Percentiles rank a stretch among this genome's conserved stretches.
Evolutionary conservation across 192 early-diverging fungal genomes (phyloP).

Genomic region (Coemansia erecta): DNA sequence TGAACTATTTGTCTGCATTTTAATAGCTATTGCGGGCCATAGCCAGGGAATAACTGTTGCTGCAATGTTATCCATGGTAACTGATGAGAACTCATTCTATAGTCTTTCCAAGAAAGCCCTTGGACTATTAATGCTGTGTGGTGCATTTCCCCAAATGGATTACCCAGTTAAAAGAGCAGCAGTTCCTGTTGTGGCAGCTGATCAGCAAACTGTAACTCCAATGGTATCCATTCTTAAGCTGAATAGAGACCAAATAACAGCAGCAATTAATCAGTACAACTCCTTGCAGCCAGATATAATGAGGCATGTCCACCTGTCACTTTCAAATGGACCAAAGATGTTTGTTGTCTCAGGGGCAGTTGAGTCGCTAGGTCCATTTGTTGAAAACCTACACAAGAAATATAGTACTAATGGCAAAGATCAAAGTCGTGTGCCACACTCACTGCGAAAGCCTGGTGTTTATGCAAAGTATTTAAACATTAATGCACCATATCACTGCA

Average conservation of each 20-base stretch:
- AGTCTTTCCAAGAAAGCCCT: constrained; percentile 75
- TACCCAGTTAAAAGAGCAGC: constrained; percentile 73
- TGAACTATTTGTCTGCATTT: background rate
- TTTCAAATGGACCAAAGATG: constrained; percentile 78
- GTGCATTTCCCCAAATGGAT: constrained; percentile 76
- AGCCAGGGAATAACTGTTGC: constrained; percentile 89
- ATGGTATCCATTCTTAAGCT: constrained; percentile 85
- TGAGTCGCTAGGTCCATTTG: constrained; percentile 59
- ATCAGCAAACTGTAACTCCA: constrained; percentile 68
- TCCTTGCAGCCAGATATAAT: constrained; percentile 57
- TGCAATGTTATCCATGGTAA: constrained; percentile 76
- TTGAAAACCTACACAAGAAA: constrained; percentile 67
- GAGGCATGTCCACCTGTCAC: constrained; percentile 70
- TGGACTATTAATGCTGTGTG: constrained; percentile 79
- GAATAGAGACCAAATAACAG: constrained; percentile 66
- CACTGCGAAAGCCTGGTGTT: constrained; percentile 78
- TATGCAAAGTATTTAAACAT: constrained; percentile 79
- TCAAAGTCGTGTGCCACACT: constrained; percentile 73
- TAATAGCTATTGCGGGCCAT: constrained; percentile 77
- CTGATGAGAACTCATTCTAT: constrained; percentile 79
- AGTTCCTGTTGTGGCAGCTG: constrained; percentile 64
- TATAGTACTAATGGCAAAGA: constrained; percentile 55
- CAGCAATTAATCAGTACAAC: constrained; percentile 75
- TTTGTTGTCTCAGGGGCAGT: constrained; percentile 80
- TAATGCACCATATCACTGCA: constrained; percentile 81